Conservation (phyloP, 805 yeast species). For the Saturnispora serradocipensis region DNA sequence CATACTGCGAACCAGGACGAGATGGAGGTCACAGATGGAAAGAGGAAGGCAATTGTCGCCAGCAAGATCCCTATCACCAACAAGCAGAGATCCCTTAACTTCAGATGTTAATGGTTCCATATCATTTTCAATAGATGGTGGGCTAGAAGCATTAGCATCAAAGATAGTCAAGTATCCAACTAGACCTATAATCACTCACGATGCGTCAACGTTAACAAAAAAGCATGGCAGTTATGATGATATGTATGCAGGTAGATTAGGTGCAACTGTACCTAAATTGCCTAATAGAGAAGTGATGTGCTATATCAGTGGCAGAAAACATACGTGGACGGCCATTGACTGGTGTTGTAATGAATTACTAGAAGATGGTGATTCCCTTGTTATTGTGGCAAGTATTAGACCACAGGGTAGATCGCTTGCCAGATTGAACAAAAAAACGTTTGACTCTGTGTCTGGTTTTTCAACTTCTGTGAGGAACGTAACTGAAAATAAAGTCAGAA, state of each 20-base stretch:
- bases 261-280: slow-evolving; percentile 26
- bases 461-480: slow-evolving; percentile 8
- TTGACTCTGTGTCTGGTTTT: slow-evolving; percentile 10
- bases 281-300: slow-evolving; percentile 50
- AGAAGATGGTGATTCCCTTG: slow-evolving; percentile 57
- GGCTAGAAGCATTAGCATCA: background rate
- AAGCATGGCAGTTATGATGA: slow-evolving; percentile 40
- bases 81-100: slow-evolving; percentile 10
- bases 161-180: slow-evolving; percentile 24
- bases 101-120: slow-evolving; percentile 10
- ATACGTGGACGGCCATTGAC: slow-evolving; percentile 78
- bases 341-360: slow-evolving; percentile 50
- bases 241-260: slow-evolving; percentile 33
- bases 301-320: slow-evolving; percentile 60
- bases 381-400: slow-evolving; percentile 47
- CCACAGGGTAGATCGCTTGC: slow-evolving; percentile 21
- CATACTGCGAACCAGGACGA: slow-evolving; percentile 3
- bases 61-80: background rate
- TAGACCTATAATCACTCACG: slow-evolving; percentile 31
- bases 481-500: slow-evolving; percentile 30
- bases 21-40: slow-evolving; percentile 6
- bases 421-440: slow-evolving; percentile 13
- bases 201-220: slow-evolving; percentile 36
- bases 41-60: slow-evolving; percentile 2
- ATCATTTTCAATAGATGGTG: slow-evolving; percentile 31